These are phyloP conservation scores for Leptodontidium sp. DNA, from an alignment of 2,329 filamentous ascomycete genomes.

Conservation along the genomic window DNA sequence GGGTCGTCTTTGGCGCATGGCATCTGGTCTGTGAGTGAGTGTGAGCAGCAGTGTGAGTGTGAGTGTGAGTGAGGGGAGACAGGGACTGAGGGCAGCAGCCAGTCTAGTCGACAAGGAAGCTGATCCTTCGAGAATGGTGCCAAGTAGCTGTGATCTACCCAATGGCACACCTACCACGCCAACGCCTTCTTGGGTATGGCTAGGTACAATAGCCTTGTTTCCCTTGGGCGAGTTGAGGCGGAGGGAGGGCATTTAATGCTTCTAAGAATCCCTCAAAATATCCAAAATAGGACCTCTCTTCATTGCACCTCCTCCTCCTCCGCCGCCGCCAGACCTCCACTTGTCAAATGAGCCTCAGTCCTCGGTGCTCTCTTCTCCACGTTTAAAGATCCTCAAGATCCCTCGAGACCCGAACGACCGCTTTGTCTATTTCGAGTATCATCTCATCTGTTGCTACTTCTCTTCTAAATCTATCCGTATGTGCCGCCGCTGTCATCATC, in stretches of 20 bases:
- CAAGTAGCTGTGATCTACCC: slow-evolving; percentile 29
- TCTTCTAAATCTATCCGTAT: slow-evolving; percentile 40
- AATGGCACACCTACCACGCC: slow-evolving; percentile 24
- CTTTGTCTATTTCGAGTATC: slow-evolving; percentile 41
- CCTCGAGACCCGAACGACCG: slow-evolving; percentile 27
- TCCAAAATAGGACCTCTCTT: slow-evolving; percentile 44
- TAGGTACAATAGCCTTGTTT: slow-evolving; percentile 42
- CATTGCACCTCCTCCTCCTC: slow-evolving; percentile 23
- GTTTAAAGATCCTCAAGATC: slow-evolving; percentile 38
- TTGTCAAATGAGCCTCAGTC: slow-evolving; percentile 33
- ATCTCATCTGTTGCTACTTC: slow-evolving; percentile 19
- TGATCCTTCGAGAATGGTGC: slow-evolving; percentile 27
- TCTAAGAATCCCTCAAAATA: slow-evolving; percentile 41
- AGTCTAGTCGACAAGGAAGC: slow-evolving; percentile 18
- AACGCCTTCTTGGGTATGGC: slow-evolving; percentile 23
- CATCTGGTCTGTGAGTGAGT: neutral
- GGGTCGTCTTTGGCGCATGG: slow-evolving; percentile 21
- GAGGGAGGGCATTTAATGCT: slow-evolving; percentile 42
- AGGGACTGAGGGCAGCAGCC: neutral
- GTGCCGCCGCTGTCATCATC: slow-evolving; percentile 44
- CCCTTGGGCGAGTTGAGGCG: slow-evolving; percentile 40
- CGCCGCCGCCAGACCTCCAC: slow-evolving; percentile 31
- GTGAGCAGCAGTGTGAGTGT: neutral
- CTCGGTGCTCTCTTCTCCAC: slow-evolving; percentile 36
- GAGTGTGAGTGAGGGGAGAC: neutral